Base-by-base conservation (phyloP, 163 green algal species). In the Prototheca wickerhamii region DNA sequence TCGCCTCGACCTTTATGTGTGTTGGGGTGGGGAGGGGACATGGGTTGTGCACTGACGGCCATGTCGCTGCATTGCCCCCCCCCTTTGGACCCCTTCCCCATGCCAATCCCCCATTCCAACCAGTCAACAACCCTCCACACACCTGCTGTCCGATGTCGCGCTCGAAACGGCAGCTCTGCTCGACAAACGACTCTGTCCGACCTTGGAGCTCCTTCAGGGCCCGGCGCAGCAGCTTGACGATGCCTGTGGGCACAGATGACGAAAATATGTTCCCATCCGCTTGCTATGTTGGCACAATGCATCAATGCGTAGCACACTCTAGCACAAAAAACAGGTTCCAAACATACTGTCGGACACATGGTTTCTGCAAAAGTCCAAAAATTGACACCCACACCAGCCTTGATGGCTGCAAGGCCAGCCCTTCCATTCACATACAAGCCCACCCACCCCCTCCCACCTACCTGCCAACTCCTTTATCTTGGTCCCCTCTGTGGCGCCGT, bases 381-480 rank as follows among this genome's bases (percentile, higher is more conserved):
- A n/a, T n/a, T n/a, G n/a, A n/a, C n/a, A n/a, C n/a, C n/a, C n/a
- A n/a, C n/a, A n/a, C n/a, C n/a, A n/a, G n/a, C n/a, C n/a, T n/a
- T n/a, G n/a, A n/a, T n/a, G n/a, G n/a, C 17, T n/a, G 42, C 42
- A n/a, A 51, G 42, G 20, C 42, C 17, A 20, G 20, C 17, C 20
- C 42, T 51, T 17, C 20, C 42, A 51, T 51, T 51, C 20, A 20
- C 23, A 65, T 8, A 40, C 50, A 63, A 12, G 7, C 26, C 15
- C 31, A 59, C 17, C 52, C 12, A 59, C 52, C 30, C 30, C 30
- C 7, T 62, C 55, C 18, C 5, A 33, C n/a, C 5, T 46, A 78
- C 83, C 85, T 68, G 87, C 86, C 10, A 95, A 77, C 76, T 95
- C 87, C 10, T 79, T 58, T 10, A 95, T 93, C 33, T 84, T 78